A percentile compares a stretch with the other conserved stretches of the same genome.
These are phyloP conservation scores for Clathrospora elynae DNA, from an alignment of 2,329 filamentous ascomycete genomes.

Conservation along the genomic window DNA sequence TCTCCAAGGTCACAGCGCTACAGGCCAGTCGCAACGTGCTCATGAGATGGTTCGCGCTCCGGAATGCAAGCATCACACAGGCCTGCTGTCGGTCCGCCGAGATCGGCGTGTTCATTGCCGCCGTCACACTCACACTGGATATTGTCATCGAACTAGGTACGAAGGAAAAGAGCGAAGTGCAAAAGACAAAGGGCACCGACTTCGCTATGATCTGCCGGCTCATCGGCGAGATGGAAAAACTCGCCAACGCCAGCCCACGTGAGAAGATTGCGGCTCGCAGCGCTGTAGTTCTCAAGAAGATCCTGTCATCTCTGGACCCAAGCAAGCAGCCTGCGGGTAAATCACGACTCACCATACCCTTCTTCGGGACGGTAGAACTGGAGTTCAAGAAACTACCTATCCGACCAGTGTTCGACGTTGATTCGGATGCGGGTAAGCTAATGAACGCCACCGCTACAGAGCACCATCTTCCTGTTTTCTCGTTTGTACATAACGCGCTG, in stretches of 20 bases:
- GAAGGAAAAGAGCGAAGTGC: conserved; percentile 42
- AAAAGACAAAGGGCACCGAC: conserved; percentile 42
- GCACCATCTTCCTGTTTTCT: conserved; percentile 39
- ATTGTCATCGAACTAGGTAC: conserved; percentile 45
- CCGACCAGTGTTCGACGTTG: conserved; percentile 37
- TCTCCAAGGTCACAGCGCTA: conserved; percentile 42
- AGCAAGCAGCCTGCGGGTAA: conserved; percentile 28
- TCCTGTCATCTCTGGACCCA: conserved; percentile 41
- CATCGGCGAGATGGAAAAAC: conserved; percentile 45
- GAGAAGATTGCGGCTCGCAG: conserved; percentile 43
- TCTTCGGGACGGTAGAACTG: conserved; percentile 43
- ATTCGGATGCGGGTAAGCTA: conserved; percentile 36
- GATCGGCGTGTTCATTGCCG: conserved; percentile 43
- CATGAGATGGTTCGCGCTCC: conserved; percentile 46
- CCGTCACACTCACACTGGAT: conserved; percentile 43
- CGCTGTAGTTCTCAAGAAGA: conserved; percentile 42
- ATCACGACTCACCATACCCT: conserved; percentile 37
- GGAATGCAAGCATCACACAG: conserved; percentile 43
- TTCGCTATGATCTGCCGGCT: conserved; percentile 46
- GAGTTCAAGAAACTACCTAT: conserved; percentile 36
- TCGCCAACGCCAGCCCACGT: conserved; percentile 37
- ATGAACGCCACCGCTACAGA: conserved; percentile 31
- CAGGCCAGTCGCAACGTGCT: conserved; percentile 44
- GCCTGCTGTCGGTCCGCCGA: conserved; percentile 43
- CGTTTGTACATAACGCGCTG: conserved; percentile 42